Evolutionary conservation across 805 yeast species (phyloP), one percentile per base, ranked within the genome.

Genomic region (Cyberlindnera sargentensis): DNA sequence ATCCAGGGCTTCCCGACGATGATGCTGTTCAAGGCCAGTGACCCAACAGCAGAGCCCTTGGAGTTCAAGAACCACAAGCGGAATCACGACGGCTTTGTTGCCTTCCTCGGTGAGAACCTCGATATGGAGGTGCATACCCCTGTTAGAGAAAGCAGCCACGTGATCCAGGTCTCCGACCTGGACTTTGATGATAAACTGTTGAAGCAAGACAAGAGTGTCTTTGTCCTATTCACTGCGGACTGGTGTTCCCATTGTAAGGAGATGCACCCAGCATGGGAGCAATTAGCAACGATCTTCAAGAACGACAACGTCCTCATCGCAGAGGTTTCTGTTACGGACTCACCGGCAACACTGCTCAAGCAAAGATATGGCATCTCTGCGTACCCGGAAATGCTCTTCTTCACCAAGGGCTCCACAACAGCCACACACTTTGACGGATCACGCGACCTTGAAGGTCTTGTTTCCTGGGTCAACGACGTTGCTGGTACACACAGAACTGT

Each of bases 1-100:
- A 81, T 93, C 55, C 71, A 74, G 53, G 96, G 97, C 42, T 93
- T 86, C 76, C 99, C 99, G 65, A 90, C 98, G 39, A 67, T 93
- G 52, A 76, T 83, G 62, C 71, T 91, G 46, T 93, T 81, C 75
- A 68, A 73, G 42, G 76, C 76, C 58, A 75, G 48, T 38, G 40
- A 76, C 61, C 15, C 25, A 28, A 28, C 30, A 28, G 66, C 73
- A 39, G 70, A 72, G 40, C 89, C 91, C 37, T 64, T 89, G 45
- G 69, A 71, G 24, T 91, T 69, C 67, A 68, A 71, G 39, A 85
- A 87, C 43, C 9, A 28, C 9, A 65, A 72, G 36, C 86, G 98
- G 73, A 79, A 80, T 36, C 64, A 85, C 40, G 89, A 84, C 52
- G 65, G 71, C 25, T 72, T 93, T 51, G 71, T 84, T 49, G 68